These are phyloP conservation scores for Cornus florida DNA, from an alignment of 148 eudicot genomes.

Conservation along the genomic window DNA sequence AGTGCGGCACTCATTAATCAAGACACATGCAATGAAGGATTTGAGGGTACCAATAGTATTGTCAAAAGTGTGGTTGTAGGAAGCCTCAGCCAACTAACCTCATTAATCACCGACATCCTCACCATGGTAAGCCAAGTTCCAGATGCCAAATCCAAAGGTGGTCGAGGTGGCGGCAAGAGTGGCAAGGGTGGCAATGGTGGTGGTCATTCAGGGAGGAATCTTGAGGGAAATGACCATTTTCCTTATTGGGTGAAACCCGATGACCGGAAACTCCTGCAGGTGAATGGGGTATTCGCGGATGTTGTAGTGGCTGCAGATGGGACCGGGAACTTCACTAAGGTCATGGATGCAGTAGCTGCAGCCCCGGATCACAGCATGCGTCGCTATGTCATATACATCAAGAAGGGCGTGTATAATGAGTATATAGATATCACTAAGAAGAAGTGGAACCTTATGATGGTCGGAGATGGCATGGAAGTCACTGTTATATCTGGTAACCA, in stretches of 20 bases:
- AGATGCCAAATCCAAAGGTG: conserved; percentile 1
- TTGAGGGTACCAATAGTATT: conserved; percentile 61
- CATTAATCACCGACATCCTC: conserved; percentile 53
- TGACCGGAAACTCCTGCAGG: conserved; percentile 61
- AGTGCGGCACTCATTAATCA: conserved; percentile 70
- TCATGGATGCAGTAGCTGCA: conserved; percentile 57
- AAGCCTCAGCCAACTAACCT: conserved; percentile 50
- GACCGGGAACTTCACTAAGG: conserved; percentile 49
- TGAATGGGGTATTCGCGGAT: conserved; percentile 27
- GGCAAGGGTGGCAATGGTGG: conserved; percentile 12
- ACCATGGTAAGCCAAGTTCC: conserved; percentile 44
- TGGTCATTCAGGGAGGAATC: conserved; percentile 24
- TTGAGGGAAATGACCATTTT: conserved; percentile 21
- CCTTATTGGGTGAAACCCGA: conserved; percentile 58
- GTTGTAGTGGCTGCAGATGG: conserved; percentile 75
- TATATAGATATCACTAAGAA: conserved; percentile 66
- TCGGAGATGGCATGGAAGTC: conserved; percentile 81
- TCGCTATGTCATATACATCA: conserved; percentile 63
- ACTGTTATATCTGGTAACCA: conserved; percentile 67
- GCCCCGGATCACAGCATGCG: conserved; percentile 42
- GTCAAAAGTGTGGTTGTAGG: conserved; percentile 49
- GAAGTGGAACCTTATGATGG: conserved; percentile 67
- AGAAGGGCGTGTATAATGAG: conserved; percentile 77
- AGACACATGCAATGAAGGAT: conserved; percentile 83
- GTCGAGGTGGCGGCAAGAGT: conserved; percentile 7